Conservation (phyloP, 306 rosid genomes). For the Prunus armeniaca region DNA sequence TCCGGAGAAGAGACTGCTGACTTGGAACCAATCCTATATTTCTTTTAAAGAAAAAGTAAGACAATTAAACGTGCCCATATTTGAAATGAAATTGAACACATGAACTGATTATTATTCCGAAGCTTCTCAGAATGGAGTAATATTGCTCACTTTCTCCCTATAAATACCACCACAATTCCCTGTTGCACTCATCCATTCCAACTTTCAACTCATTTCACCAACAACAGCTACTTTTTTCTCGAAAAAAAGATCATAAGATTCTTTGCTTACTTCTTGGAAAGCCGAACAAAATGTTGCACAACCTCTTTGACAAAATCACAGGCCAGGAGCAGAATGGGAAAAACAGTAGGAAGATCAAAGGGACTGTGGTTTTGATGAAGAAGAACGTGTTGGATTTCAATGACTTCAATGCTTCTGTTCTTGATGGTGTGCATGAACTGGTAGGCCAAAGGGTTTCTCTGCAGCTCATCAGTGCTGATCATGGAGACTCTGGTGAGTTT, state of each 20-base stretch:
- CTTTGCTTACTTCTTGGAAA: background rate
- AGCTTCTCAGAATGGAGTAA: background rate
- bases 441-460: constrained; percentile 22
- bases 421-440: constrained; percentile 27
- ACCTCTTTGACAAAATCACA: background rate
- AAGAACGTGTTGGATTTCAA: constrained; percentile 35
- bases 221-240: background rate
- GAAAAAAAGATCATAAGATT: background rate
- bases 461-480: constrained; percentile 29
- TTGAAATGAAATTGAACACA: background rate
- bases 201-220: background rate
- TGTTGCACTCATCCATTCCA: background rate
- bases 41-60: background rate
- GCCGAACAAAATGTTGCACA: constrained; percentile 13
- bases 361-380: constrained; percentile 36
- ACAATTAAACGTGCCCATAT: background rate
- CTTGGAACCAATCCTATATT: background rate
- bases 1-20: background rate
- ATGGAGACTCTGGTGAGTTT: constrained; percentile 21
- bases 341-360: constrained; percentile 19
- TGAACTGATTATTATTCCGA: background rate
- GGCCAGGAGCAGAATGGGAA: constrained; percentile 2
- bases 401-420: constrained; percentile 23
- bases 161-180: constrained; percentile 8
- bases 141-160: background rate